These are phyloP conservation scores for Phlebopus sp. DNA, from an alignment of 1,284 basidiomycete genomes.

Conservation along the genomic window DNA sequence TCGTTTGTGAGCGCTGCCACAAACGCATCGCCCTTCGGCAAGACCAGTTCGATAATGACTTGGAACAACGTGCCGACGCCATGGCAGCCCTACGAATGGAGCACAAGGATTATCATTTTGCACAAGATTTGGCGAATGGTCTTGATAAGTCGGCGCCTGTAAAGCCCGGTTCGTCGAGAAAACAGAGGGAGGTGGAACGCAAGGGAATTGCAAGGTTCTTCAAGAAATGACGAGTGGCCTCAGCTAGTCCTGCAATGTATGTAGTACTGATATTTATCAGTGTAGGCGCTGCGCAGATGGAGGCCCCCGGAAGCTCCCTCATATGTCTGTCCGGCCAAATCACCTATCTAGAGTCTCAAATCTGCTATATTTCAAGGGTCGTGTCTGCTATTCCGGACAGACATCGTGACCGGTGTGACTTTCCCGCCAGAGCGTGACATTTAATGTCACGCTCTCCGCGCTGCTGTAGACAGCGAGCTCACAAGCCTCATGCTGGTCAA, in stretches of 20 bases:
- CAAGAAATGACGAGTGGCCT: conserved; percentile 38
- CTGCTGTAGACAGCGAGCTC: too few relatives aligned
- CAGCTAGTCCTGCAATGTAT: too few relatives aligned
- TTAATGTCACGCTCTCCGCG: too few relatives aligned
- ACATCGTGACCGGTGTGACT: too few relatives aligned
- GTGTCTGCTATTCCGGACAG: too few relatives aligned
- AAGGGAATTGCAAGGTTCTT: conserved; percentile 82
- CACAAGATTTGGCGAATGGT: conserved; percentile 63
- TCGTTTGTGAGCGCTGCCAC: conserved; percentile 54
- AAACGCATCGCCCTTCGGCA: conserved; percentile 35
- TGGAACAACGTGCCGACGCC: conserved; percentile 33
- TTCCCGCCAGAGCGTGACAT: too few relatives aligned
- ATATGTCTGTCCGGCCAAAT: too few relatives aligned
- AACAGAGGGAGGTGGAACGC: conserved; percentile 38
- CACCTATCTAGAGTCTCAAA: too few relatives aligned
- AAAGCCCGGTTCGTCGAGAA: conserved; percentile 22
- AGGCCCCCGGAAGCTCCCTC: too few relatives aligned
- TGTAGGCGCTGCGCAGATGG: neutral
- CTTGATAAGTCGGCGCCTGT: conserved; percentile 11
- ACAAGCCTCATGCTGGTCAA: too few relatives aligned
- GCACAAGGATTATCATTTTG: conserved; percentile 87
- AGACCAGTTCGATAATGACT: conserved; percentile 25
- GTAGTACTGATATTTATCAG: neutral
- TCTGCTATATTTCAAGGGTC: too few relatives aligned
- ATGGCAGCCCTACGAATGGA: conserved; percentile 59